Conservation (phyloP, 768 basidiomycete species). For the Favolaschia claudopus region DNA sequence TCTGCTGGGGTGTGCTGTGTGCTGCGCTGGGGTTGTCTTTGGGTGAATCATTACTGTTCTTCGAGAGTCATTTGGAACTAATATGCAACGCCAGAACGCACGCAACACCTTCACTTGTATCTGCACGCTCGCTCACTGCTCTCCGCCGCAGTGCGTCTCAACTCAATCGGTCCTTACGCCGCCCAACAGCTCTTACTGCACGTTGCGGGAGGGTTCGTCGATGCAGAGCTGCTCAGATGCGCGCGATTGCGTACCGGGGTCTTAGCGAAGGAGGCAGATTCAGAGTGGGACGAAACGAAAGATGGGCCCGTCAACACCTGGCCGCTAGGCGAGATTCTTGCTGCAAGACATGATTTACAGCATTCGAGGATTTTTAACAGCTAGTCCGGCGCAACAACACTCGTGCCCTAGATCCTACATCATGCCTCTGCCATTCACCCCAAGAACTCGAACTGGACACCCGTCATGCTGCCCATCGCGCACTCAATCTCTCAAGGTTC, state of each 20-base stretch:
- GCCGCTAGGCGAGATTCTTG: constrained; percentile 94
- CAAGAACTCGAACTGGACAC: too few species aligned
- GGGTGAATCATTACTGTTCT: constrained; percentile 54
- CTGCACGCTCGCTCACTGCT: constrained; percentile 89
- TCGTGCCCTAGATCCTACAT: not conserved
- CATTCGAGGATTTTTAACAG: constrained; percentile 98
- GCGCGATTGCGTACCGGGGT: constrained; percentile 58
- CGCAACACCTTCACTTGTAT: constrained; percentile 90
- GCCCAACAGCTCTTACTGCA: constrained; percentile 89
- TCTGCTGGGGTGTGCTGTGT: constrained; percentile 91
- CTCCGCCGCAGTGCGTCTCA: constrained; percentile 92
- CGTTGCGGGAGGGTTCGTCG: constrained; percentile 71
- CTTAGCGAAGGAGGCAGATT: constrained; percentile 27
- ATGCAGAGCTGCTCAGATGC: constrained; percentile 55
- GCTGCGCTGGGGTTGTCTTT: constrained; percentile 76
- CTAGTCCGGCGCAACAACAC: too few species aligned
- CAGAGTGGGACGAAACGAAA: constrained; percentile 48
- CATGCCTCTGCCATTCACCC: too few species aligned
- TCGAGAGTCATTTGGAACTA: not conserved
- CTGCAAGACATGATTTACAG: constrained; percentile 89
- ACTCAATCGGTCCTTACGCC: constrained; percentile 90
- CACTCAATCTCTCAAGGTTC: too few species aligned
- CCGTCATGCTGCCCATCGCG: too few species aligned
- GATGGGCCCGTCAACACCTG: constrained; percentile 88
- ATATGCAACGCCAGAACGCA: constrained; percentile 61